Conservation (phyloP, 805 yeast species). For the Blastobotrys terrestris region DNA sequence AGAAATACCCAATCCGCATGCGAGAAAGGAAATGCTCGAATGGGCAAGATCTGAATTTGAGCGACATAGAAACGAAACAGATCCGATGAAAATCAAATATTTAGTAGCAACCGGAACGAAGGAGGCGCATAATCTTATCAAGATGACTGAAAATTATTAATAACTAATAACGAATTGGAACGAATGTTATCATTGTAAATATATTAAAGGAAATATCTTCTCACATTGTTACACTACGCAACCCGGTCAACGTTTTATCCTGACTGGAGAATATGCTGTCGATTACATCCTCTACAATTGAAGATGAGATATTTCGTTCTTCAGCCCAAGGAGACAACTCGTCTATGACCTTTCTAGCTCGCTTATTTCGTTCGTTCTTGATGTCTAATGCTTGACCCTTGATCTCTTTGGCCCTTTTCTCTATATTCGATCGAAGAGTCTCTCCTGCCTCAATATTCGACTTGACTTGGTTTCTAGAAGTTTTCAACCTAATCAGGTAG, state of each 20-base stretch:
- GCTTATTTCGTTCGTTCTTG: conserved; percentile 11
- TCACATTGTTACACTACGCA: conserved; percentile 4
- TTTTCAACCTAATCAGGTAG: conserved; percentile 12
- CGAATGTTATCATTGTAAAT: not conserved
- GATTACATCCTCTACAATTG: conserved; percentile 15
- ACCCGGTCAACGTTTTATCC: conserved; percentile 10
- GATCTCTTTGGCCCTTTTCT: conserved; percentile 1
- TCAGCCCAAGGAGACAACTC: conserved; percentile 18
- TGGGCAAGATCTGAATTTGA: conserved; percentile 34
- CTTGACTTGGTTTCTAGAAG: conserved; percentile 14
- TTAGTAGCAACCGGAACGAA: conserved; percentile 31
- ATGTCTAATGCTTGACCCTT: conserved; percentile 13
- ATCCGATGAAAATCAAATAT: conserved; percentile 25
- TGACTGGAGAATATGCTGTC: conserved; percentile 15
- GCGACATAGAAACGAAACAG: conserved; percentile 23
- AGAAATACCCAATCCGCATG: conserved; percentile 18
- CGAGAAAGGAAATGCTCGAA: conserved; percentile 25
- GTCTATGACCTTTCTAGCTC: conserved; percentile 7
- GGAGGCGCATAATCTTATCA: conserved; percentile 28
- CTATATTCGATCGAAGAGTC: conserved; percentile 1
- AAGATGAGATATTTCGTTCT: conserved; percentile 2
- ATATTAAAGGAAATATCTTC: conserved; percentile 1
- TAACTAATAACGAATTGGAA: not conserved
- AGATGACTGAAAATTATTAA: conserved; percentile 6
- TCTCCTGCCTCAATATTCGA: conserved; percentile 8